These are phyloP conservation scores for Fraxinus greggii DNA, from an alignment of 305 asterid genomes.

Conservation along the genomic window DNA sequence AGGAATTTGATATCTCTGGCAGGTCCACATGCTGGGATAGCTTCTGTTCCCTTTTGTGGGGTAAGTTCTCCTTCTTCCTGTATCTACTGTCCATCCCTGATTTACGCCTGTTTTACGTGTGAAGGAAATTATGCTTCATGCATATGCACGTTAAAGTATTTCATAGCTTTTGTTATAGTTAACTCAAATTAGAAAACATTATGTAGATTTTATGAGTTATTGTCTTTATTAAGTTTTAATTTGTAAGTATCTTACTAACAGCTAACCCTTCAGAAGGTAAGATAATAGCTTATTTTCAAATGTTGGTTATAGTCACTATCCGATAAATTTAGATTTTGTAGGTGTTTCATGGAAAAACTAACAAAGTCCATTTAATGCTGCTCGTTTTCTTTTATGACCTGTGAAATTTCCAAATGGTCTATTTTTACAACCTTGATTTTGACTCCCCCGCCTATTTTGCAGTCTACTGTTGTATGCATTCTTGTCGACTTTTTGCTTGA, in stretches of 20 bases:
- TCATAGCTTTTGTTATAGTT: not conserved
- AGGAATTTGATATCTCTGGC: conserved; percentile 77
- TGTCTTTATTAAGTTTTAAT: not conserved
- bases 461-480: conserved; percentile 66
- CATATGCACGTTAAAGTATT: not conserved
- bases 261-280: not conserved
- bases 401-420: conserved; percentile 11
- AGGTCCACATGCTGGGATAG: conserved; percentile 95
- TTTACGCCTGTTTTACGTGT: not conserved
- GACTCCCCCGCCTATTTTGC: conserved; percentile 32
- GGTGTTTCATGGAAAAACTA: not conserved
- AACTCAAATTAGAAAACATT: not conserved
- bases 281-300: not conserved
- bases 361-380: not conserved
- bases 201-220: not conserved
- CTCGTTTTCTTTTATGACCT: not conserved
- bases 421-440: conserved; percentile 11
- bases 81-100: not conserved
- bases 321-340: not conserved
- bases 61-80: conserved; percentile 43
- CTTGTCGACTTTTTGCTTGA: conserved; percentile 59
- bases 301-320: not conserved
- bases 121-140: not conserved
- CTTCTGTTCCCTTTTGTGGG: conserved; percentile 77
- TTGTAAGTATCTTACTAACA: not conserved